phyloP scores from a whole-genome alignment of 1,284 basidiomycete genomes.

The Thecaphora thlaspeos region DNA sequence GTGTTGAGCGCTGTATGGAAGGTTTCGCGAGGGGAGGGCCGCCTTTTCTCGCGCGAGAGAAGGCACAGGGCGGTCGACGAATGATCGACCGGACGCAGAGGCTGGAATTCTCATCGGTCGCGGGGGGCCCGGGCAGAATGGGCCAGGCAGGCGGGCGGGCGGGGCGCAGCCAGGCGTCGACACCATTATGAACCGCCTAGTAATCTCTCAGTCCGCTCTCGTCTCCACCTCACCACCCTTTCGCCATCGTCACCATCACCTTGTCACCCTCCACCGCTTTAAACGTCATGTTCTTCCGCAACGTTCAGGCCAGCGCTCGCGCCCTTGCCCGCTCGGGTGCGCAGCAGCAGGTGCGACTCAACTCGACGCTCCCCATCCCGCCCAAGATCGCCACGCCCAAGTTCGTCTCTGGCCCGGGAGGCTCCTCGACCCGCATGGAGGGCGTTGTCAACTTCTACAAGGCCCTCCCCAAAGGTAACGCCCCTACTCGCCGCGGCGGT shows the following conservation, averaged over 20 bases:
- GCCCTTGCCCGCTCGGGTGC: conserved; percentile 5
- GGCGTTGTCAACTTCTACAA: conserved; percentile 92
- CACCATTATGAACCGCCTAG: no score
- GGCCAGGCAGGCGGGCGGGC: no score
- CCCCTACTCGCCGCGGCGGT: conserved; percentile 67
- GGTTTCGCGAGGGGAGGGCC: no score
- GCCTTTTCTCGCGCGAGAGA: no score
- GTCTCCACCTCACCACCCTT: no score
- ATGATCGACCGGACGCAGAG: no score
- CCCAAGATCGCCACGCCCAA: conserved; percentile 91
- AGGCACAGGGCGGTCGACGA: no score
- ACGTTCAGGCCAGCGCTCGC: conserved; percentile 6
- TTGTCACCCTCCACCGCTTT: not conserved
- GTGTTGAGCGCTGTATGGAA: no score
- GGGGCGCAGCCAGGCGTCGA: no score
- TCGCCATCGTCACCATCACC: not conserved
- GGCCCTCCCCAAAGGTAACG: conserved; percentile 72
- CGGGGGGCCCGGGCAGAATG: no score
- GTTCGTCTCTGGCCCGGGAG: conserved; percentile 76
- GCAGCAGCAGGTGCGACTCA: conserved; percentile 24
- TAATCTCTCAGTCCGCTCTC: no score
- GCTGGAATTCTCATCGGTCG: no score
- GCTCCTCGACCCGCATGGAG: conserved; percentile 74
- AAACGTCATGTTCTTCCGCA: conserved; percentile 25
- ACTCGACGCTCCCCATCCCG: conserved; percentile 67